Evolutionary conservation across 805 yeast genomes (phyloP).

Genomic region (Metschnikowia baotianmanensis): DNA sequence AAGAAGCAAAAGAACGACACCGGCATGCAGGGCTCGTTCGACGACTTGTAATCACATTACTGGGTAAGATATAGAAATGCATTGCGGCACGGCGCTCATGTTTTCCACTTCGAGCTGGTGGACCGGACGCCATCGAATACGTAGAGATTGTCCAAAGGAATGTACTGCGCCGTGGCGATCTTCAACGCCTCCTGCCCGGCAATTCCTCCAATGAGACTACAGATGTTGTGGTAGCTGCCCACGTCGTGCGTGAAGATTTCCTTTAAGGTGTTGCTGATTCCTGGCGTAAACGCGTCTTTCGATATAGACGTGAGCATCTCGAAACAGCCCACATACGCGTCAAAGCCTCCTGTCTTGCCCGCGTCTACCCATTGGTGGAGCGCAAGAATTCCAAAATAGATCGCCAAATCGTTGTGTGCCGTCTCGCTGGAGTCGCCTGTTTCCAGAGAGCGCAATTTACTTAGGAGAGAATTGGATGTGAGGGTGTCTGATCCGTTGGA

Average conservation of each 20-base stretch:
- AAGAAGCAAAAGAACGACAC: slow-evolving; percentile 53
- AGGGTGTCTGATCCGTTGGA: slow-evolving; percentile 41
- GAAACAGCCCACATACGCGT: slow-evolving; percentile 22
- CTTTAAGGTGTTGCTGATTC: slow-evolving; percentile 20
- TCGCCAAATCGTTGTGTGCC: slow-evolving; percentile 19
- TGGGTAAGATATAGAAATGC: neutral
- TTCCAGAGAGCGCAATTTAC: neutral
- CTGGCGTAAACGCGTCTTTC: slow-evolving; percentile 18
- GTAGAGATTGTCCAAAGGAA: slow-evolving; percentile 69
- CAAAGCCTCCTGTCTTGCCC: slow-evolving; percentile 25
- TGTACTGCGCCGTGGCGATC: slow-evolving; percentile 71
- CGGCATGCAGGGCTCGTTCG: slow-evolving; percentile 58
- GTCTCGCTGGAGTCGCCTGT: neutral
- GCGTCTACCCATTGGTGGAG: slow-evolving; percentile 22
- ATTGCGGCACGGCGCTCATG: no score
- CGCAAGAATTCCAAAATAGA: slow-evolving; percentile 46
- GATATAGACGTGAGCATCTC: slow-evolving; percentile 18
- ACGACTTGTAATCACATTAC: slow-evolving; percentile 33
- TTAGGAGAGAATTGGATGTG: slow-evolving; percentile 2
- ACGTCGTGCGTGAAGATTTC: slow-evolving; percentile 40
- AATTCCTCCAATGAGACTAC: slow-evolving; percentile 78
- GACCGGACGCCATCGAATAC: slow-evolving; percentile 72
- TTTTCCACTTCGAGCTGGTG: slow-evolving; percentile 41
- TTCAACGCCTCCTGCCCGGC: slow-evolving; percentile 84
- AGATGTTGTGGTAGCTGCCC: slow-evolving; percentile 52